Evolutionary conservation across 139 green algal genomes (phyloP).

Genomic region (Asterochloris sp.): DNA sequence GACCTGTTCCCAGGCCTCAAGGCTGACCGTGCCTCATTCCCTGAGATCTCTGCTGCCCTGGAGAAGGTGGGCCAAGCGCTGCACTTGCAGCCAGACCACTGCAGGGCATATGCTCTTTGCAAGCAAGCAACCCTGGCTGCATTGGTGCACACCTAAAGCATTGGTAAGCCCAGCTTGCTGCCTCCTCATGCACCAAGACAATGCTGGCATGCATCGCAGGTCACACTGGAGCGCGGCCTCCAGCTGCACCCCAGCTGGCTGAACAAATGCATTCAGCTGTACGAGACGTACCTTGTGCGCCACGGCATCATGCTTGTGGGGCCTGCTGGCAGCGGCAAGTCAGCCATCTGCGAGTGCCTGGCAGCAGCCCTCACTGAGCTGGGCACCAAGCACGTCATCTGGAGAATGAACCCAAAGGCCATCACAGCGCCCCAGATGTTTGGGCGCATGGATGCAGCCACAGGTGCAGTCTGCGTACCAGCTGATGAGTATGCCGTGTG

Average conservation of each 20-base stretch:
- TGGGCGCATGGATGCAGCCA: conserved; percentile 80
- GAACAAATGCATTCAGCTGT: conserved; percentile 96
- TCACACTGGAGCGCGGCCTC: conserved; percentile 48
- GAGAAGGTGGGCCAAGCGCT: conserved; percentile 38
- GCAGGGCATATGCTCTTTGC: too few relatives aligned
- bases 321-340: conserved; percentile 85
- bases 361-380: conserved; percentile 82
- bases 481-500: not conserved
- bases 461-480: conserved; percentile 33
- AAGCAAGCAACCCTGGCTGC: too few relatives aligned
- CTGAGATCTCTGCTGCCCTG: conserved; percentile 70
- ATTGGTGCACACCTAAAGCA: too few relatives aligned
- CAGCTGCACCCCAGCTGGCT: conserved; percentile 84
- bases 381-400: conserved; percentile 86
- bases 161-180: too few relatives aligned
- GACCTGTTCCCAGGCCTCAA: conserved; percentile 90
- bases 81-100: too few relatives aligned
- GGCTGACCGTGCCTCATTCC: conserved; percentile 69
- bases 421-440: conserved; percentile 92
- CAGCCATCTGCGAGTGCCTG: conserved; percentile 80
- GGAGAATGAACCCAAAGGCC: conserved; percentile 90
- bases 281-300: conserved; percentile 92
- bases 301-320: conserved; percentile 95
- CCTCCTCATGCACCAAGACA: too few relatives aligned
- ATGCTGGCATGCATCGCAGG: conserved; percentile 6